A percentile compares a stretch with the other conserved stretches of the same genome.
These are phyloP conservation scores for Entelexis paramagnoliae DNA, from an alignment of 1,139 yeast genomes.

Conservation along the genomic window DNA sequence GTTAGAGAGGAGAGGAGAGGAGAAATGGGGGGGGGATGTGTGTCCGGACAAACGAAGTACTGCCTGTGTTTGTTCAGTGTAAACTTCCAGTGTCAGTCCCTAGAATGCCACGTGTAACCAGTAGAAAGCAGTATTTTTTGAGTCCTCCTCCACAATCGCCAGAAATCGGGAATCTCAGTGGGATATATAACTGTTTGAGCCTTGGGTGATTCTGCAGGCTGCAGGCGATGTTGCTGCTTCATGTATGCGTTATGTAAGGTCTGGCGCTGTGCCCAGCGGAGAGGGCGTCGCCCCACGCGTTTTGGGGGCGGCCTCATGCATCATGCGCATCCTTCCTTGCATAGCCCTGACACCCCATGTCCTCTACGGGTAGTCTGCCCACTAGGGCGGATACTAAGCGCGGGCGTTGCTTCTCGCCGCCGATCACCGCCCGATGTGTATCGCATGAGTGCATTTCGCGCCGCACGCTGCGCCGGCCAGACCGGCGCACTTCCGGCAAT, in stretches of 20 bases:
- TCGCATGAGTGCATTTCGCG: too few species aligned
- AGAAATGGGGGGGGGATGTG: too few species aligned
- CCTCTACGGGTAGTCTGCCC: background rate
- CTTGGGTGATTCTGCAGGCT: conserved; percentile 1
- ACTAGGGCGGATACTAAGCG: background rate
- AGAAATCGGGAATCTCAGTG: background rate
- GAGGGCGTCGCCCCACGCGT: background rate
- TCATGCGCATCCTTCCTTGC: background rate
- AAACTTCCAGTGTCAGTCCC: too few species aligned
- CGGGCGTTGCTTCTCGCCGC: background rate
- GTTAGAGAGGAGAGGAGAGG: background rate
- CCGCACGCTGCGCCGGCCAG: too few species aligned
- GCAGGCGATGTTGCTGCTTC: conserved; percentile 2
- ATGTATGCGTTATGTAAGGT: background rate
- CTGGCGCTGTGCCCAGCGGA: background rate
- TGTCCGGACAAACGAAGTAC: too few species aligned
- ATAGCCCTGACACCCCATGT: background rate
- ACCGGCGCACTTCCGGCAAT: too few species aligned
- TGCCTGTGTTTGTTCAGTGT: too few species aligned
- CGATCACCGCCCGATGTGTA: background rate
- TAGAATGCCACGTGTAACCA: too few species aligned
- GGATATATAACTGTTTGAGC: background rate
- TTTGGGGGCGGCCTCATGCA: background rate
- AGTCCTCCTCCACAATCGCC: background rate
- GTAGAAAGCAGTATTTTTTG: too few species aligned